Conservation (phyloP, 148 eudicot species). For the Persicaria tinctoria region DNA sequence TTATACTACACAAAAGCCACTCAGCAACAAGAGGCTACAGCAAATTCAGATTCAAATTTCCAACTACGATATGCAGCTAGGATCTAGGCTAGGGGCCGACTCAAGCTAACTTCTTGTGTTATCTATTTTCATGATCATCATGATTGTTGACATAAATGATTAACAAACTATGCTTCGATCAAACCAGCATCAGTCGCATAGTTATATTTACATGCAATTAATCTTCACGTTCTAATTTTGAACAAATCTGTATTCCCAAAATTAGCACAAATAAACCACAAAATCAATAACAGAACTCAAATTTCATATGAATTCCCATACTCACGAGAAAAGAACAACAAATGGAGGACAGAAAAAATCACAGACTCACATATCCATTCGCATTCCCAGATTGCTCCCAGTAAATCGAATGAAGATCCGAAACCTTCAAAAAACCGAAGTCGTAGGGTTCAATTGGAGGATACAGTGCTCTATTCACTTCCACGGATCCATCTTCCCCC, state of each 20-base stretch:
- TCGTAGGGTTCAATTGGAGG: constrained; percentile 68
- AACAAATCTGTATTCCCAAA: background rate
- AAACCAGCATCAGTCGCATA: background rate
- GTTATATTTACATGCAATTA: background rate
- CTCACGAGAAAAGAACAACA: background rate
- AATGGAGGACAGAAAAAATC: background rate
- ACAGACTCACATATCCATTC: constrained; percentile 67
- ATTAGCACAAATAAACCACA: background rate
- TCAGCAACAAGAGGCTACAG: background rate
- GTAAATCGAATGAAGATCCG: constrained; percentile 69
- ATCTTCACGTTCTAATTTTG: background rate
- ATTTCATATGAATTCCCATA: background rate
- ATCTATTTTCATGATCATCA: background rate
- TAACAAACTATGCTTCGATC: background rate
- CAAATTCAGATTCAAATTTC: background rate
- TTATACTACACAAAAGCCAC: background rate
- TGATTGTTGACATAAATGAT: background rate
- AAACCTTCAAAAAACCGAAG: constrained; percentile 80
- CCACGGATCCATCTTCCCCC: constrained; percentile 24
- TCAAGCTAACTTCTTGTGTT: background rate
- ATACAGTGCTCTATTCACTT: constrained; percentile 47
- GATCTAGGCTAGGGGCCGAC: background rate
- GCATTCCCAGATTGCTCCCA: constrained; percentile 99
- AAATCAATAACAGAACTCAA: background rate
- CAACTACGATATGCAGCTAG: background rate